Conservation (phyloP, 2,329 filamentous ascomycete species). For the Decorospora gaudefroyi region DNA sequence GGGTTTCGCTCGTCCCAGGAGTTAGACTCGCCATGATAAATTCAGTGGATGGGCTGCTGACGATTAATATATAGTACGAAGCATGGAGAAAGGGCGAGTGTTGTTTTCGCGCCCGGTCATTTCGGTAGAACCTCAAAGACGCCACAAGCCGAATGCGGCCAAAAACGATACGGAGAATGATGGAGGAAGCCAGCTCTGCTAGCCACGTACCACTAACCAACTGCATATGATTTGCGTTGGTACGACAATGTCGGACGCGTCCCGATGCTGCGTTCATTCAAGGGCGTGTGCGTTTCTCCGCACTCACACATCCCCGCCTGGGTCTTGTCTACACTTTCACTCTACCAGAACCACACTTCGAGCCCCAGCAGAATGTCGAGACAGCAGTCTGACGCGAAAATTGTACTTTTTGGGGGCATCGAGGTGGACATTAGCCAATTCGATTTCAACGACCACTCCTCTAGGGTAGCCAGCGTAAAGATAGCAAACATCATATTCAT, state of each 20-base stretch:
- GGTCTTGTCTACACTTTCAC: not conserved
- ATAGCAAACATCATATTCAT: constrained; percentile 28
- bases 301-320: not conserved
- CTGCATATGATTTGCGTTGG: not conserved
- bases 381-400: not conserved
- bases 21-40: too few species aligned
- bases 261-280: not conserved
- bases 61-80: not conserved
- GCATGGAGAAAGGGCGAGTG: not conserved
- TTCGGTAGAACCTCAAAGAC: not conserved
- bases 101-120: not conserved
- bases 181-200: not conserved
- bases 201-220: not conserved
- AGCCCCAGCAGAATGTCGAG: constrained; percentile 7
- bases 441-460: constrained; percentile 27
- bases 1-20: too few species aligned
- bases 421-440: constrained; percentile 29
- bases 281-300: not conserved
- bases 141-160: not conserved
- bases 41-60: too few species aligned
- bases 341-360: not conserved
- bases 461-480: constrained; percentile 17
- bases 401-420: constrained; percentile 15
- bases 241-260: not conserved
- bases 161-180: not conserved